Conservation (phyloP, 2,329 filamentous ascomycete species). For the Nemania sp. region DNA sequence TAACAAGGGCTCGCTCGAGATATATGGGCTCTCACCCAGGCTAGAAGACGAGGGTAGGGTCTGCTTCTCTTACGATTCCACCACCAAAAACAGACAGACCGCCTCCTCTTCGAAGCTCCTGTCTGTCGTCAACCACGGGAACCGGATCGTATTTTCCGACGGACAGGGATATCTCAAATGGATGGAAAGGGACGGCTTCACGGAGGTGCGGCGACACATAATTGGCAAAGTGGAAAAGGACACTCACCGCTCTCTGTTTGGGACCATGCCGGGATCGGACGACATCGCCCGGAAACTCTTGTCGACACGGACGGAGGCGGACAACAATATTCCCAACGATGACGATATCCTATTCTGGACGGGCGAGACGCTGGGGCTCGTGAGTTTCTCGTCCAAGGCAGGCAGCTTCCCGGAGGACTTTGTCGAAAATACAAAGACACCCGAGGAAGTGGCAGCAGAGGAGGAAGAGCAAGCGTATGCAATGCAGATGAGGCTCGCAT, state of each 20-base stretch:
- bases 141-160: slow-evolving; percentile 80
- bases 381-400: slow-evolving; percentile 63
- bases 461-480: slow-evolving; percentile 64
- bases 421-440: slow-evolving; percentile 49
- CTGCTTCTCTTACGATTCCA: slow-evolving; percentile 50
- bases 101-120: slow-evolving; percentile 80
- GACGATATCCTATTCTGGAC: slow-evolving; percentile 87
- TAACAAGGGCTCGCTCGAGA: slow-evolving; percentile 83
- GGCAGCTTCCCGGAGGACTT: slow-evolving; percentile 58
- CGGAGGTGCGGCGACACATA: slow-evolving; percentile 58
- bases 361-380: slow-evolving; percentile 77
- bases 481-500: slow-evolving; percentile 72
- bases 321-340: slow-evolving; percentile 46
- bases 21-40: slow-evolving; percentile 68
- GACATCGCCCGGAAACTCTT: slow-evolving; percentile 83
- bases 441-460: slow-evolving; percentile 56
- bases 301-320: slow-evolving; percentile 55
- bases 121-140: slow-evolving; percentile 80
- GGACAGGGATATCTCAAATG: slow-evolving; percentile 84
- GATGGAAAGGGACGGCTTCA: slow-evolving; percentile 83
- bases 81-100: slow-evolving; percentile 80
- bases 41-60: slow-evolving; percentile 9
- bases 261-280: slow-evolving; percentile 57
- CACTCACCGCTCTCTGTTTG: slow-evolving; percentile 55
- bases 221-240: slow-evolving; percentile 59